These are phyloP conservation scores for Coelastrella sp. DNA, from an alignment of 139 green algal genomes.

Conservation along the genomic window DNA sequence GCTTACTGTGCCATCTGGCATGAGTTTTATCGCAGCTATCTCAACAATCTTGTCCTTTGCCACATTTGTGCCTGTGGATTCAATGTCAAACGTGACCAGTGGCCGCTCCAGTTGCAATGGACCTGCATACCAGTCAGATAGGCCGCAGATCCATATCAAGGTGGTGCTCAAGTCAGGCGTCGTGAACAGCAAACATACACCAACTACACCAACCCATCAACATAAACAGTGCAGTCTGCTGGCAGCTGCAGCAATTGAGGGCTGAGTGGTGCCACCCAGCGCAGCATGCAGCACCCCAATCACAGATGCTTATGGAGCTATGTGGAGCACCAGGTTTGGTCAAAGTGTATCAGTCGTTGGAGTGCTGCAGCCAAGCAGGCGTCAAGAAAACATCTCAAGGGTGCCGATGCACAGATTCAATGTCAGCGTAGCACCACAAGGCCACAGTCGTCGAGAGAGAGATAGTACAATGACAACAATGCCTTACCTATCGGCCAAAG, in stretches of 20 bases:
- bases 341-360: no score
- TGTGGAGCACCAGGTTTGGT: no score
- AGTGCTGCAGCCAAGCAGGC: no score
- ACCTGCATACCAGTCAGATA: conserved; percentile 7
- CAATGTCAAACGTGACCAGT: conserved; percentile 53
- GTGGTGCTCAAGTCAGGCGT: not conserved
- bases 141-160: not conserved
- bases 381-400: no score
- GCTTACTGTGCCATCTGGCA: conserved; percentile 42
- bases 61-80: conserved; percentile 48
- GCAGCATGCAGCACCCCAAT: not conserved
- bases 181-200: not conserved
- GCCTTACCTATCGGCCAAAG: conserved; percentile 17
- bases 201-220: not conserved
- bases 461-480: no score
- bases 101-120: conserved; percentile 30
- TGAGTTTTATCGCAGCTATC: conserved; percentile 51
- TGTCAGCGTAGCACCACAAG: no score
- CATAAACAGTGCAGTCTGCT: not conserved
- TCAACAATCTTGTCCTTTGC: conserved; percentile 48
- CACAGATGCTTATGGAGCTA: no score
- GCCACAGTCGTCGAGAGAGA: no score
- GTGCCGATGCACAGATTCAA: no score
- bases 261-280: not conserved
- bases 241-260: not conserved